Evolutionary conservation across 495 filamentous ascomycete genomes (phyloP).

Genomic region (Penicillium malachiteum): DNA sequence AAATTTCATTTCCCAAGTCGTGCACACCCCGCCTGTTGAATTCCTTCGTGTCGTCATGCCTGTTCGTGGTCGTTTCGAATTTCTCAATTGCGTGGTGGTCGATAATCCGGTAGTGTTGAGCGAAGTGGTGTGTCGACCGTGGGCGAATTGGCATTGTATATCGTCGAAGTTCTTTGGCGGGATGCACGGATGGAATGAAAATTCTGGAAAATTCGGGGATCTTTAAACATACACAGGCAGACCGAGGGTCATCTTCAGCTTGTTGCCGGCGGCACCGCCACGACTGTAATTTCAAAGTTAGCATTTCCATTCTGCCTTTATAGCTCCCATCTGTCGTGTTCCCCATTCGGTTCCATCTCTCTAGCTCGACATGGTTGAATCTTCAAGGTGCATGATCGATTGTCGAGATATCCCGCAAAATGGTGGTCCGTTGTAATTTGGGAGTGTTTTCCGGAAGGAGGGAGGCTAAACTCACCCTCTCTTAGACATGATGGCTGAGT

Average conservation of each 20-base stretch:
- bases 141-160: conserved; percentile 9
- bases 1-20: conserved; percentile 10
- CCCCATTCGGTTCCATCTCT: conserved; percentile 7
- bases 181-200: conserved; percentile 13
- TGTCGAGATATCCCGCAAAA: conserved; percentile 16
- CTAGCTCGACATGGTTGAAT: conserved; percentile 20
- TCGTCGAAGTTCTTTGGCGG: conserved; percentile 20
- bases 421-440: conserved; percentile 3
- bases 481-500: conserved; percentile 56
- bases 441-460: conserved; percentile 12
- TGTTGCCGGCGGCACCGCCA: conserved; percentile 96
- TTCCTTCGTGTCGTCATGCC: conserved; percentile 11
- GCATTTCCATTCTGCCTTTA: conserved; percentile 14
- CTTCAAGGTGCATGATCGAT: conserved; percentile 12
- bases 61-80: conserved; percentile 5
- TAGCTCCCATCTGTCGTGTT: conserved; percentile 4
- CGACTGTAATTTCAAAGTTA: conserved; percentile 51
- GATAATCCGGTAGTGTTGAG: conserved; percentile 1
- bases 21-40: conserved; percentile 11
- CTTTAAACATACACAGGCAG: conserved; percentile 86
- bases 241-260: conserved; percentile 99
- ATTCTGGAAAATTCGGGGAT: conserved; percentile 8
- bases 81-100: background rate
- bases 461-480: conserved; percentile 47
- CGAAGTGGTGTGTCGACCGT: background rate